These are phyloP conservation scores for Suhomyces kilbournensis DNA, from an alignment of 805 yeast species.

Conservation along the genomic window DNA sequence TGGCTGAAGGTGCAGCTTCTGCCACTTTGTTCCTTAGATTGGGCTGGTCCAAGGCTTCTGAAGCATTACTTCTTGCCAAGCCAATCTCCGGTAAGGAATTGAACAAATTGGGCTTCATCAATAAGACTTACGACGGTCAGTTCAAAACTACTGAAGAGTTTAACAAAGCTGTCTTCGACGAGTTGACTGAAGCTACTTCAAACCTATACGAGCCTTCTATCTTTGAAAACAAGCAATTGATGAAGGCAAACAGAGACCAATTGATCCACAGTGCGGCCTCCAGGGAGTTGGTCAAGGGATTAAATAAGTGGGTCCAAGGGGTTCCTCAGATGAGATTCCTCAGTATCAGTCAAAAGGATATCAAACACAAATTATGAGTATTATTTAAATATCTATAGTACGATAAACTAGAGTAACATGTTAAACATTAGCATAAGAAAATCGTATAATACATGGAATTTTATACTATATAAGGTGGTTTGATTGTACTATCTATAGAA, in stretches of 20 bases:
- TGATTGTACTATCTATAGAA: too few relatives aligned
- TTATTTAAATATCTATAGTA: neutral
- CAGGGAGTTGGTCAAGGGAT: slow-evolving; percentile 66
- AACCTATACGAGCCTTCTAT: slow-evolving; percentile 48
- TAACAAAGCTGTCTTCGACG: slow-evolving; percentile 37
- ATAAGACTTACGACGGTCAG: slow-evolving; percentile 48
- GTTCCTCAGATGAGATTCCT: slow-evolving; percentile 68
- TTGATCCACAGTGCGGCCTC: slow-evolving; percentile 52
- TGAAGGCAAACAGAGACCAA: slow-evolving; percentile 38
- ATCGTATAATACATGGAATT: too few relatives aligned
- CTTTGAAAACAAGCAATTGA: slow-evolving; percentile 43
- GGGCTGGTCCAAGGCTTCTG: slow-evolving; percentile 70
- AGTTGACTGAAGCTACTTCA: slow-evolving; percentile 32
- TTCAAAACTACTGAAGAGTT: slow-evolving; percentile 39
- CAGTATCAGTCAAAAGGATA: slow-evolving; percentile 49
- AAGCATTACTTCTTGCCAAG: slow-evolving; percentile 66
- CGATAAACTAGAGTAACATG: neutral
- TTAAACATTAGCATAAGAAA: neutral
- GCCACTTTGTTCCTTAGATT: slow-evolving; percentile 65
- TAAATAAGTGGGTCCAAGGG: slow-evolving; percentile 67
- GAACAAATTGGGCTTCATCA: slow-evolving; percentile 55
- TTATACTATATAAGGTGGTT: too few relatives aligned
- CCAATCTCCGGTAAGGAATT: slow-evolving; percentile 63
- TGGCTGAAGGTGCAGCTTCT: slow-evolving; percentile 77
- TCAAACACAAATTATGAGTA: slow-evolving; percentile 58